Conservation (phyloP, 2,329 filamentous ascomycete species). For the Sclerotinia minor region DNA sequence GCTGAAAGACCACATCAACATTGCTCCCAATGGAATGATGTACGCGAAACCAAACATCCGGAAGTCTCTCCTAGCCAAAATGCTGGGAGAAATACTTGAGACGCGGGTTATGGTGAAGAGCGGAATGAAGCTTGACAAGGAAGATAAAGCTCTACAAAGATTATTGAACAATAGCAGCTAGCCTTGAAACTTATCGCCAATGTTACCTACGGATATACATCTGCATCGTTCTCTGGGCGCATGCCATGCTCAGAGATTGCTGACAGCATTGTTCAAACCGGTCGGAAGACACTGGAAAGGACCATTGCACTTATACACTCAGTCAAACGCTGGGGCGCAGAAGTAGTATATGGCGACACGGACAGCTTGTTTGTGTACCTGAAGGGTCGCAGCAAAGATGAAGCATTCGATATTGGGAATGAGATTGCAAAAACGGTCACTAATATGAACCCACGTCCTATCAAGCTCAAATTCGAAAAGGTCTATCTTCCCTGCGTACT, state of each 20-base stretch:
- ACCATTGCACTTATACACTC: slow-evolving; percentile 92
- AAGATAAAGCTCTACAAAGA: slow-evolving; percentile 81
- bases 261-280: slow-evolving; percentile 96
- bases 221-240: slow-evolving; percentile 90
- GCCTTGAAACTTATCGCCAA: slow-evolving; percentile 97
- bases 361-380: slow-evolving; percentile 92
- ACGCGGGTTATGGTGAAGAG: slow-evolving; percentile 97
- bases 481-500: slow-evolving; percentile 95
- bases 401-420: slow-evolving; percentile 89
- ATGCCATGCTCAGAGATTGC: slow-evolving; percentile 99
- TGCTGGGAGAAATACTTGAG: slow-evolving; percentile 93
- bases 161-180: slow-evolving; percentile 88
- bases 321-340: slow-evolving; percentile 82
- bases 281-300: slow-evolving; percentile 89
- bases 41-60: slow-evolving; percentile 83
- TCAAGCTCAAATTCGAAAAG: slow-evolving; percentile 98
- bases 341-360: slow-evolving; percentile 97
- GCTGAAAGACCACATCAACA: slow-evolving; percentile 82
- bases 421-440: slow-evolving; percentile 90
- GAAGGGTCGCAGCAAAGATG: slow-evolving; percentile 79
- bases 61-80: slow-evolving; percentile 89
- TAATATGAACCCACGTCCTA: slow-evolving; percentile 81
- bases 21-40: slow-evolving; percentile 95
- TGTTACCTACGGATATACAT: slow-evolving; percentile 97
- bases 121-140: slow-evolving; percentile 91